Evolutionary conservation across 257 asterid genomes (phyloP).

Genomic region (Haberlea rhodopensis): DNA sequence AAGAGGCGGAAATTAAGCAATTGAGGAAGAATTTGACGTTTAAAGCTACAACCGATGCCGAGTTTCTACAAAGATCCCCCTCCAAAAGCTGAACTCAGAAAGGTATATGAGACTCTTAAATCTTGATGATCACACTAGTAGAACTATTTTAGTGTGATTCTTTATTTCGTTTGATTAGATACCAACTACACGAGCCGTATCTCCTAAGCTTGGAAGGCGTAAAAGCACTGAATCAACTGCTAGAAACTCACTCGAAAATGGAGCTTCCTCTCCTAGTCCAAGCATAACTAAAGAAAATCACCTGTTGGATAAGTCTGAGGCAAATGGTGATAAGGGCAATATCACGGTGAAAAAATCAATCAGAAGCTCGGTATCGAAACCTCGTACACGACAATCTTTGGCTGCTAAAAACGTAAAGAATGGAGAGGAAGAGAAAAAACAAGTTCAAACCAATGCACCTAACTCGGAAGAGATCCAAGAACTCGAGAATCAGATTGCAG

Average conservation of each 20-base stretch:
- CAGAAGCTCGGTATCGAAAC: slow-evolving; percentile 43
- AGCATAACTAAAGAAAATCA: slow-evolving; percentile 28
- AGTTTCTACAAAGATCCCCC: slow-evolving; percentile 88
- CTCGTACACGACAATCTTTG: slow-evolving; percentile 31
- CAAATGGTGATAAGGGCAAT: slow-evolving; percentile 28
- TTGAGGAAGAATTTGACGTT: slow-evolving; percentile 72
- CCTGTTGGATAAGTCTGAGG: slow-evolving; percentile 38
- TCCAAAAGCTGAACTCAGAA: slow-evolving; percentile 68
- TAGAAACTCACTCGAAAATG: slow-evolving; percentile 36
- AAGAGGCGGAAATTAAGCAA: slow-evolving; percentile 78
- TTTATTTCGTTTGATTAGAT: slow-evolving; percentile 36
- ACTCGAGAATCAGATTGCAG: slow-evolving; percentile 23
- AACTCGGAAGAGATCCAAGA: slow-evolving; percentile 29
- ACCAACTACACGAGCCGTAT: slow-evolving; percentile 71
- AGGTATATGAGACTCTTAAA: slow-evolving; percentile 39
- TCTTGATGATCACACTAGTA: not conserved
- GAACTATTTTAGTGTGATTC: slow-evolving; percentile 2
- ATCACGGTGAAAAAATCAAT: slow-evolving; percentile 30
- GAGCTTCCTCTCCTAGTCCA: slow-evolving; percentile 44
- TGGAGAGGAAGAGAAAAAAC: slow-evolving; percentile 26
- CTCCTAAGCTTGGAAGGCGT: slow-evolving; percentile 83
- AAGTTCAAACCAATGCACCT: slow-evolving; percentile 20
- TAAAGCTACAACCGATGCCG: slow-evolving; percentile 92
- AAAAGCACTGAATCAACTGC: slow-evolving; percentile 34
- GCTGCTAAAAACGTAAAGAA: slow-evolving; percentile 34